These are phyloP conservation scores for Silene coronaria DNA, from an alignment of 179 eudicot genomes.

Conservation along the genomic window DNA sequence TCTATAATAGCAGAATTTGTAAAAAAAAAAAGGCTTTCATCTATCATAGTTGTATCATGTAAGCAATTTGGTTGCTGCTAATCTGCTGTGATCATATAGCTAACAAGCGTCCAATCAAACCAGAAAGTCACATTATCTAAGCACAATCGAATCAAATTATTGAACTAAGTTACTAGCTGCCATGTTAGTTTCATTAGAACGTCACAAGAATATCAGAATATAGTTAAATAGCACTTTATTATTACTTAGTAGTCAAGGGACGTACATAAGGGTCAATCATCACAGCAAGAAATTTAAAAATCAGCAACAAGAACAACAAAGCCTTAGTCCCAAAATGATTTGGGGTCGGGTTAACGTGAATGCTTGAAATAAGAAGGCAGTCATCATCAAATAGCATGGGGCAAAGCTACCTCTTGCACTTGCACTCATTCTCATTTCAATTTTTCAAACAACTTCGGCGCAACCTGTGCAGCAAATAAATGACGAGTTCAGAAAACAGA, in stretches of 20 bases:
- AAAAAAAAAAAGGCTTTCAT: background rate
- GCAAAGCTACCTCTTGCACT: conserved; percentile 13
- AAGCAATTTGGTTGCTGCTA: conserved; percentile 1
- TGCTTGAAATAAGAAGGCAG: background rate
- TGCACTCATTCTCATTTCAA: conserved; percentile 19
- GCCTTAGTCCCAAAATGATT: background rate
- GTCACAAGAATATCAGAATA: background rate
- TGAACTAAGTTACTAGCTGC: background rate
- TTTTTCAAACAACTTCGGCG: conserved; percentile 21
- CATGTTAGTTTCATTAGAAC: conserved; percentile 2
- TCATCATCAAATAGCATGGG: conserved; percentile 5
- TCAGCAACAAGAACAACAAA: background rate
- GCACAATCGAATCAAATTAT: background rate
- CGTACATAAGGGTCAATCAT: background rate
- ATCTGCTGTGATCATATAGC: background rate
- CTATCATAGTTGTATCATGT: background rate
- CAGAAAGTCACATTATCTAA: background rate
- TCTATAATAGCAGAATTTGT: background rate
- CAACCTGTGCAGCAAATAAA: conserved; percentile 17
- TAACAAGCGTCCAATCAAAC: background rate
- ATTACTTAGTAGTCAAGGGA: background rate
- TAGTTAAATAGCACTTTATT: background rate
- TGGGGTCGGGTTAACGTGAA: background rate
- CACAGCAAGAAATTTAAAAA: background rate
- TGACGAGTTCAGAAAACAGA: background rate